Base-by-base conservation (phyloP, 2,329 filamentous ascomycete genomes). In the Xylariaceae sp. region DNA sequence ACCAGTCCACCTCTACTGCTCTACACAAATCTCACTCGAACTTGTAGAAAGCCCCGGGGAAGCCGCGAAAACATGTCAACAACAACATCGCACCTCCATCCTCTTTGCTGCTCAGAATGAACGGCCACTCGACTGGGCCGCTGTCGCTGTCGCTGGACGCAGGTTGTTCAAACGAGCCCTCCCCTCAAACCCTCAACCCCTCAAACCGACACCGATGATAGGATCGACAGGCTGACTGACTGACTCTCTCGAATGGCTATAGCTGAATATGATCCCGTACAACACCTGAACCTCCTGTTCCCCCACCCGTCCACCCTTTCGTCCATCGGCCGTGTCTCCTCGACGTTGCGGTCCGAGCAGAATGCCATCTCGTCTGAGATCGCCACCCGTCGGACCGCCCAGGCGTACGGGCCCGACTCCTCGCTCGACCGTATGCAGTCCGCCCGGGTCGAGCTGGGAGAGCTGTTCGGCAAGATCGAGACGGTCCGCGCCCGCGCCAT, bases 391-490 rank as follows among this genome's bases (percentile, higher is more conserved):
- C 76, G 81, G 63, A 78, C 83, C 51, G 78, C 81, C 31, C 90
- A 96, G 68, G 85, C 88, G 31, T 85, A 84, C 58, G 87, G 85
- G 41, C 85, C 94, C 63, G 79, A 85, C 56, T 88, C 89, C 53
- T 94, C 85, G 60, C 83, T 97, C 46, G 80, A 87, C 65, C 83
- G 89, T 51, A 96, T 98, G 69, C 85, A 94, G 66, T 80, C 83
- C 35, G 89, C 92, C 31, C 90, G 96, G 67, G 76, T 80, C 40
- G 92, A 97, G 66, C 78, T 98, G 47, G 84, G 85, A 13, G 82
- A 85, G 52, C 79, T 98, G 27, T 96, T 98, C 71, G 80, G 81
- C 55, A 94, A 94, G 67, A 96, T 98, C 61, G 90, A 97, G 62
- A 85, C 82, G 50, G 90, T 98, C 39, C 85, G 89, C 39, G 83